Base-by-base conservation (phyloP, 371 early-diverging fungal genomes). In the Smittium mucronatum region DNA sequence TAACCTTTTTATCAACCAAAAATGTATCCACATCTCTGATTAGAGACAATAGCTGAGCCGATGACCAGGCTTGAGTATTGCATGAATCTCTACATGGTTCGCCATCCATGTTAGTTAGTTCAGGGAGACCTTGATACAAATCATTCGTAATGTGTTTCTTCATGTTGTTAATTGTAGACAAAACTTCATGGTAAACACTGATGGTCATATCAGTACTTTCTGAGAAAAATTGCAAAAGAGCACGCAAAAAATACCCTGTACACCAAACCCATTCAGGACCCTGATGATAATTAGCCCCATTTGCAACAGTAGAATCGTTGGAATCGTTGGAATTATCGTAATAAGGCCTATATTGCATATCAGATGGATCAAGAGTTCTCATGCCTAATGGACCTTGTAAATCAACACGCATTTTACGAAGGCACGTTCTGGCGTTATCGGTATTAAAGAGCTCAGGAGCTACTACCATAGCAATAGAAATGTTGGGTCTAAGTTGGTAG, bases 191-290 rank as follows among this genome's bases (percentile, higher is more conserved):
- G 70, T 71, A 72, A 29, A 69, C 67, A 2, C 75, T 76, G 31
- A 69, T 71, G 66, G 70, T 70, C 1, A 73, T 71, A 2, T 64
- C 47, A 0, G n/a, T 8, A 16, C 70, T 64, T 16, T 70, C 64
- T 34, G 25, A n/a, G 63, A 82, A 80, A 73, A 95, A 92, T 34
- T 83, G 70, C n/a, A 89, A 74, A 60, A 88, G 89, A 0, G 98
- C 93, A 17, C 90, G 86, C 67, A 95, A 80, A 77, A 87, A 95
- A 80, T 87, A 94, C 0, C 95, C 95, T 0, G 86, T 81, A 17
- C 85, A 83, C 95, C 96, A 98, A 2, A 96, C 82, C 98, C 98
- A 98, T 84, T 98, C 98, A 75, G 91, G 86, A 2, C 97, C 98
- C 73, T 97, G 93, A 73, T 98, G 97, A 74, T 98, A 98, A 75